These are phyloP conservation scores for Cytospora chrysosperma DNA, from an alignment of 2,329 filamentous ascomycete species.

Conservation along the genomic window DNA sequence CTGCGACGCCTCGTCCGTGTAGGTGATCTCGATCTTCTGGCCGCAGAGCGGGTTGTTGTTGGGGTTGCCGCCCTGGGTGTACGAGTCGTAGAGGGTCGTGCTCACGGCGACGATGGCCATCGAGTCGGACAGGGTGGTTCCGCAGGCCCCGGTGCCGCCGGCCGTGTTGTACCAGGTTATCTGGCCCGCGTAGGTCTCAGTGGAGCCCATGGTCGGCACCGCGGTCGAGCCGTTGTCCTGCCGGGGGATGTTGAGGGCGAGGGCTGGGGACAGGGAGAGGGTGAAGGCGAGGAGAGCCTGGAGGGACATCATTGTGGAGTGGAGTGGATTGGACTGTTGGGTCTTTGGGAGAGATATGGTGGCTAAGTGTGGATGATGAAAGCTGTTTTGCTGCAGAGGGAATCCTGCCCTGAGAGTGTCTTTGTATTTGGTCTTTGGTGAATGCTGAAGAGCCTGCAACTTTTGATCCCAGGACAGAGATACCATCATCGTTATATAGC, in stretches of 20 bases:
- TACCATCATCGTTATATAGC: not conserved
- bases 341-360: not conserved
- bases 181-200: not conserved
- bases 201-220: not conserved
- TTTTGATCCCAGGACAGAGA: not conserved
- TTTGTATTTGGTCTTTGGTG: not conserved
- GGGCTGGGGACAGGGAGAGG: not conserved
- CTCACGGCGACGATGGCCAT: not conserved
- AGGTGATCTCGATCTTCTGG: slow-evolving; percentile 10
- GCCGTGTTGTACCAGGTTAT: slow-evolving; percentile 15
- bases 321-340: not conserved
- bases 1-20: not conserved
- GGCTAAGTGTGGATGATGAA: not conserved
- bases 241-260: not conserved
- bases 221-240: not conserved
- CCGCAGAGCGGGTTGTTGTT: slow-evolving; percentile 16
- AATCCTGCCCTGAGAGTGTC: not conserved
- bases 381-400: not conserved
- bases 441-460: not conserved
- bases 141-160: slow-evolving; percentile 5
- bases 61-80: slow-evolving; percentile 6
- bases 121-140: slow-evolving; percentile 1
- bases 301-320: not conserved
- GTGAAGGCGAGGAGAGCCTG: not conserved
- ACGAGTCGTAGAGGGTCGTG: slow-evolving; percentile 4